These are phyloP conservation scores for Alnus glutinosa DNA, from an alignment of 306 rosid genomes.

Conservation along the genomic window DNA sequence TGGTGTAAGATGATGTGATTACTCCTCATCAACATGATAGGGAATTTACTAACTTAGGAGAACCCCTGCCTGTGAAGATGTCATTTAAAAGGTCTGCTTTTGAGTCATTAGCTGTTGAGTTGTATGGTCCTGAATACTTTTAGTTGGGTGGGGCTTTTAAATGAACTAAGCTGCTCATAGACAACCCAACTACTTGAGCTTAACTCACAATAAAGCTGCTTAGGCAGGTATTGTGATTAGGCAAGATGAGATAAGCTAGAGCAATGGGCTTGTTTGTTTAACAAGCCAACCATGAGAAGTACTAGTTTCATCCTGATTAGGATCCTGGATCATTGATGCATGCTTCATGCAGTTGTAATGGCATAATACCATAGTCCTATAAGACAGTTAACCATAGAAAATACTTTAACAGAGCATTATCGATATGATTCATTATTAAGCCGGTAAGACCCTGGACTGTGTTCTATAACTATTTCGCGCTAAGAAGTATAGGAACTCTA, in stretches of 20 bases:
- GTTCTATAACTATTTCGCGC: not conserved
- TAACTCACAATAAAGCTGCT: not conserved
- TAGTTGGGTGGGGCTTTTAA: not conserved
- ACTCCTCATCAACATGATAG: constrained; percentile 4
- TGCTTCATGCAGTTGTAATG: constrained; percentile 4
- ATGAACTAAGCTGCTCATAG: constrained; percentile 5
- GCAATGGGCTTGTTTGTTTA: not conserved
- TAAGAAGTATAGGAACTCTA: not conserved
- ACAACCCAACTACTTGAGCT: not conserved
- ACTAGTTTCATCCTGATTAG: not conserved
- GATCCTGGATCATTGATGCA: not conserved
- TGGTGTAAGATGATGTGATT: constrained; percentile 8
- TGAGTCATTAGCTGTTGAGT: constrained; percentile 13
- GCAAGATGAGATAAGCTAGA: not conserved
- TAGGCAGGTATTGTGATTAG: not conserved
- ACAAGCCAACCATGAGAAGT: not conserved
- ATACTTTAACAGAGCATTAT: not conserved
- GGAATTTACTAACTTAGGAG: constrained; percentile 10
- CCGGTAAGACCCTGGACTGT: not conserved
- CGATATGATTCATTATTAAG: not conserved
- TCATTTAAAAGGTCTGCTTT: not conserved
- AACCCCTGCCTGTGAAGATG: constrained; percentile 14
- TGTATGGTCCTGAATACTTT: constrained; percentile 12
- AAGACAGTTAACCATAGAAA: not conserved
- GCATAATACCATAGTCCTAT: not conserved